Base-by-base conservation (phyloP, 345 rosid genomes). In the Leavenworthia alabamica region DNA sequence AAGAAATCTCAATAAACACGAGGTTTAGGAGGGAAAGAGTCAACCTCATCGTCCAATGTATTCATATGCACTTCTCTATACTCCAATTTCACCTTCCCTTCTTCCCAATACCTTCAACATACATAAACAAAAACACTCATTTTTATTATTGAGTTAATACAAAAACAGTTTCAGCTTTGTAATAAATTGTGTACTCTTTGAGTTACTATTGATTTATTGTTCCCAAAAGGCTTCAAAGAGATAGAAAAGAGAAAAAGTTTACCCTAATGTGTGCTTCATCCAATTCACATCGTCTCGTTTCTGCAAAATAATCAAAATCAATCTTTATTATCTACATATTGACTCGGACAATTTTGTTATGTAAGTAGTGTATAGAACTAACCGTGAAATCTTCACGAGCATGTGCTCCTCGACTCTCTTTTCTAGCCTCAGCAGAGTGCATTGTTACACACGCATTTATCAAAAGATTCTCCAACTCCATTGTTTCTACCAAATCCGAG, bases 381-480 rank as follows among this genome's bases (percentile, higher is more conserved):
- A 92, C 98, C 56, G 86, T 80, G 64, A 85, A 92, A 81, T 92
- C 98, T 76, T 92, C 98, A 57, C 98, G 90, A 50, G 95, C 95
- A 84, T 92, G 98, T 35, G 98, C 98, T 60, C 97, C 97, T 79
- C 98, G 79, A 80, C 97, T 92, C 75, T 92, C 98, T 52, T 89
- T 92, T 70, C 97, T 78, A 37, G 98, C 95, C 77, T 91, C 98
- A 37, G 98, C 98, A 76, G 96, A 91, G 66, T 89, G 89, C 98
- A 92, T 92, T 44, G 97, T 92, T 66, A 92, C 73, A 48, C 89
- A 82, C 10, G 98, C 98, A 80, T 92, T 92, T 41, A 86, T 80
- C 79, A 92, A 67, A 72, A 92, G 93, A 73, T 92, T 92, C 77
- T 92, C 98, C 80, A 92, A 64, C 70, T 92, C 97, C 32, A 92